Evolutionary conservation across 106 monocot genomes (phyloP), one percentile per base, ranked within the genome.

Genomic region (Acanthochlamys bracteata): DNA sequence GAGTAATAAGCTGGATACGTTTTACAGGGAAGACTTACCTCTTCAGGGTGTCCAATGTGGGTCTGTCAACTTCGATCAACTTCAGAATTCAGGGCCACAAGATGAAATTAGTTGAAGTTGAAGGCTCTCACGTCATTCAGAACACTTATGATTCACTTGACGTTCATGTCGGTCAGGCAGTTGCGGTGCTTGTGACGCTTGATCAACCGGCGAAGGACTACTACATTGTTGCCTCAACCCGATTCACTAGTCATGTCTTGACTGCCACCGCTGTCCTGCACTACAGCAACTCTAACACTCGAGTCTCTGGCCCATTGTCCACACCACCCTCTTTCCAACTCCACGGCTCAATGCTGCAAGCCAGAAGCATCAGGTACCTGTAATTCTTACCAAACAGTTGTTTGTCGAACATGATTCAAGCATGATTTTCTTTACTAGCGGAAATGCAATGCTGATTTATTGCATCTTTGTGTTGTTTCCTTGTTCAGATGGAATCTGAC

Each of bases 21-120:
- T 33, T 33, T 61, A 19, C 82, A 89, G 93, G 91, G 24, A 91
- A 81, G 51, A 96, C 96, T 0, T 96, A 88, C 66, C 72, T 83
- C 42, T 85, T 96, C 55, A 75, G 88, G 57, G 54, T 96, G 49
- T 91, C 96, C 39, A 96, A 96, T 42, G 84, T 96, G 13, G 90
- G 96, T 0, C 27, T 96, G 56, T 81, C 79, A 20, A 80, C 74
- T 2, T 78, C 83, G 0, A 66, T 96, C 70, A 96, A 96, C 78
- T 85, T 96, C 68, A 85, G 88, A 73, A 83, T 96, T 57, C 84
- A 96, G 47, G 74, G 72, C 57, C 96, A 96, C 74, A 54, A 20
- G 75, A 40, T 96, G 67, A 80, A 72, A 73, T 61, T 91, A 7
- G 87, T 91, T 0, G 96, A 96, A 59, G 65, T 91, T 1, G 96